These are phyloP conservation scores for Flaveria ramosissima DNA, from an alignment of 129 eudicot species.

Conservation along the genomic window DNA sequence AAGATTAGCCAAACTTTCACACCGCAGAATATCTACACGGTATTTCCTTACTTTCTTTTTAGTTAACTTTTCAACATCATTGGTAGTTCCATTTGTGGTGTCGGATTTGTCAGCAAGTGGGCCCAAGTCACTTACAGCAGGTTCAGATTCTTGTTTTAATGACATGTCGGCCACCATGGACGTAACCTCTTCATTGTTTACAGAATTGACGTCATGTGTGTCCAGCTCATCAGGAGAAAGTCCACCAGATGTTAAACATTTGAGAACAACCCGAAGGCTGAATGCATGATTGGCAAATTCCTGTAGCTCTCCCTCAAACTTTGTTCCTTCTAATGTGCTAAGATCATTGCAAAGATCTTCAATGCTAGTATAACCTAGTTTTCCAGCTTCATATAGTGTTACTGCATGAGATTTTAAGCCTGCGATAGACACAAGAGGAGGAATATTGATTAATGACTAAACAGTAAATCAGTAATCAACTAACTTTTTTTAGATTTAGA, in stretches of 20 bases:
- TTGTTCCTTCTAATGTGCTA: slow-evolving; percentile 83
- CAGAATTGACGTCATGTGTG: slow-evolving; percentile 33
- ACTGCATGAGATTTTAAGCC: slow-evolving; percentile 98
- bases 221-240: slow-evolving; percentile 47
- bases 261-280: slow-evolving; percentile 83
- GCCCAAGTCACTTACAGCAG: slow-evolving; percentile 28
- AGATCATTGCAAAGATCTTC: slow-evolving; percentile 92
- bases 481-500: not conserved
- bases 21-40: slow-evolving; percentile 85
- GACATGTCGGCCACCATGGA: slow-evolving; percentile 39
- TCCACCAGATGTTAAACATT: slow-evolving; percentile 91
- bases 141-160: slow-evolving; percentile 31
- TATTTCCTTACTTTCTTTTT: slow-evolving; percentile 55
- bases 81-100: slow-evolving; percentile 28
- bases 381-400: slow-evolving; percentile 96
- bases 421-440: slow-evolving; percentile 42
- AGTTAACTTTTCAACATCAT: slow-evolving; percentile 45
- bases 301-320: slow-evolving; percentile 96
- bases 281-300: slow-evolving; percentile 99
- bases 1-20: slow-evolving; percentile 93
- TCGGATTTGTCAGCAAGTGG: slow-evolving; percentile 29
- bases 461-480: not conserved
- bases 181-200: slow-evolving; percentile 41
- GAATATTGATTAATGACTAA: slow-evolving; percentile 22
- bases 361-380: slow-evolving; percentile 90